Evolutionary conservation across 78 protist genomes (phyloP).

Genomic region (Blattamonas nauphoetae): DNA sequence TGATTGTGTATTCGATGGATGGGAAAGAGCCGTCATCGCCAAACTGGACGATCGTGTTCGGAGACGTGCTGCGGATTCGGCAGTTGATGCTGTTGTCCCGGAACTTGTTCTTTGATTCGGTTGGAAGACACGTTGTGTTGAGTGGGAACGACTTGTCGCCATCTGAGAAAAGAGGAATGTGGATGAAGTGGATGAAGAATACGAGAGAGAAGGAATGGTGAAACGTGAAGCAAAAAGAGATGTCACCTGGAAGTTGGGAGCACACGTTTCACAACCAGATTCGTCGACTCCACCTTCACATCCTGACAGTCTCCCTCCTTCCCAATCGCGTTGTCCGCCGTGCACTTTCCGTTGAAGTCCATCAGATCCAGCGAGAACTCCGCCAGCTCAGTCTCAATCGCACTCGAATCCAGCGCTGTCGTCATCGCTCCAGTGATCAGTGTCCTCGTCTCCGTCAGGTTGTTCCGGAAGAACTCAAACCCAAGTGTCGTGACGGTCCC

Average conservation of each 20-base stretch:
- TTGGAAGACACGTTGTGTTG: neutral
- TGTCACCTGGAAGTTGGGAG: neutral
- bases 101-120: neutral
- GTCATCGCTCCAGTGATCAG: neutral
- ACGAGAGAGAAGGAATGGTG: neutral
- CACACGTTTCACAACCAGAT: neutral
- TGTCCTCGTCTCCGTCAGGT: neutral
- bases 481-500: neutral
- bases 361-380: neutral
- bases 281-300: no score
- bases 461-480: neutral
- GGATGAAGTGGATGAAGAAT: neutral
- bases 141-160: neutral
- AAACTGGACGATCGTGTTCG: neutral
- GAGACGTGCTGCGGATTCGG: neutral
- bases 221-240: neutral
- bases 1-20: neutral
- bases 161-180: neutral
- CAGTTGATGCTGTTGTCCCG: neutral
- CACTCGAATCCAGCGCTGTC: neutral
- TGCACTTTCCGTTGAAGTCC: neutral
- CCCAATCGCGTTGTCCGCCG: neutral
- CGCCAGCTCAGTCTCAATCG: neutral
- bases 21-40: neutral
- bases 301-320: no score